These are phyloP conservation scores for Neonothopanus nambi DNA, from an alignment of 1,284 basidiomycete species.

Conservation along the genomic window DNA sequence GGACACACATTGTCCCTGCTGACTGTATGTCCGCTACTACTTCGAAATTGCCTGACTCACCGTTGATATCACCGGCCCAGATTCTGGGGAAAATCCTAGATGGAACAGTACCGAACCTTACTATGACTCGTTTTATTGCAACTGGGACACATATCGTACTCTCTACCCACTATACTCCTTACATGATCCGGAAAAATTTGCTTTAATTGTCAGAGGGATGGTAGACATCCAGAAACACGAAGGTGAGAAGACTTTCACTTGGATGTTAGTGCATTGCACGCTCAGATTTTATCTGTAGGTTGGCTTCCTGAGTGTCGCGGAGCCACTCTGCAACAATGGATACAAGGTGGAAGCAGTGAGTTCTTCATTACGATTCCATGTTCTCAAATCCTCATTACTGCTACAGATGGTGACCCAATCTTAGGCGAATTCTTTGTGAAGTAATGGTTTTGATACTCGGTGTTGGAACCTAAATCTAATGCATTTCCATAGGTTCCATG, in stretches of 20 bases:
- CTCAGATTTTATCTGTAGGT: slow-evolving; percentile 29
- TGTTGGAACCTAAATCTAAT: background rate
- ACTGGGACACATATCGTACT: slow-evolving; percentile 54
- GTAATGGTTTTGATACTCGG: slow-evolving; percentile 27
- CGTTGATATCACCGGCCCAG: slow-evolving; percentile 48
- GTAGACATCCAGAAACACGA: slow-evolving; percentile 51
- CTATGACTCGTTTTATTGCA: slow-evolving; percentile 33
- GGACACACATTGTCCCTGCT: slow-evolving; percentile 65
- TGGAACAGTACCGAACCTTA: slow-evolving; percentile 43
- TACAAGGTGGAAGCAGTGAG: background rate
- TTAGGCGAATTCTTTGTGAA: slow-evolving; percentile 52
- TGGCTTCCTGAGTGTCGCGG: slow-evolving; percentile 49
- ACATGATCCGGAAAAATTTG: slow-evolving; percentile 43
- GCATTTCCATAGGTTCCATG: slow-evolving; percentile 39
- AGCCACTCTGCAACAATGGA: slow-evolving; percentile 45
- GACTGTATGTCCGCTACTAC: slow-evolving; percentile 45
- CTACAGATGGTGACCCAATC: slow-evolving; percentile 50
- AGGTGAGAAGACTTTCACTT: slow-evolving; percentile 26
- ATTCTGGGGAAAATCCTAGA: slow-evolving; percentile 48
- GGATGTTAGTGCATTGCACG: background rate
- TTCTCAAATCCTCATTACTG: slow-evolving; percentile 26
- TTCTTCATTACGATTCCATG: background rate
- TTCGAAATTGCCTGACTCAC: slow-evolving; percentile 23
- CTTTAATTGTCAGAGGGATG: slow-evolving; percentile 46
- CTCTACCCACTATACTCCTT: slow-evolving; percentile 47